Evolutionary conservation across 1,284 basidiomycete species (phyloP).

Genomic region (Ganoderma leucocontextum): DNA sequence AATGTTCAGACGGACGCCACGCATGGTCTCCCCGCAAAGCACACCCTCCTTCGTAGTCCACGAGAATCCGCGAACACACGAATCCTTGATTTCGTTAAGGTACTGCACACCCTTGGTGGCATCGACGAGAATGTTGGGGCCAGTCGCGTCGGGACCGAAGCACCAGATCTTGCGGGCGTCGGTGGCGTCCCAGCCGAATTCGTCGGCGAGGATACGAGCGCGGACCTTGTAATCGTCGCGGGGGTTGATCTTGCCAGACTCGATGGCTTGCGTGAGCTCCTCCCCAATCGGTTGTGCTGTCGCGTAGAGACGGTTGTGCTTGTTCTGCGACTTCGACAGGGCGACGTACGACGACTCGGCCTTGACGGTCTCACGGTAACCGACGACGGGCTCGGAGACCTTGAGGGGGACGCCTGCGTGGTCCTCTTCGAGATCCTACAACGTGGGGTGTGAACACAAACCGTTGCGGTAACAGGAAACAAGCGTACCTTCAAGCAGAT

Average conservation of each 20-base stretch:
- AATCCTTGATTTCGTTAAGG: slow-evolving; percentile 99
- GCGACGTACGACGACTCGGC: slow-evolving; percentile 96
- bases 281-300: slow-evolving; percentile 95
- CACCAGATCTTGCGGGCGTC: slow-evolving; percentile 99
- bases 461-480: no score
- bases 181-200: slow-evolving; percentile 98
- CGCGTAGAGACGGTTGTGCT: slow-evolving; percentile 98
- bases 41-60: slow-evolving; percentile 99
- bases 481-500: slow-evolving; percentile 92
- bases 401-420: slow-evolving; percentile 99
- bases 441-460: not conserved
- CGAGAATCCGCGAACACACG: slow-evolving; percentile 98
- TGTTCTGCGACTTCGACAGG: slow-evolving; percentile 99
- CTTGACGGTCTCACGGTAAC: slow-evolving; percentile 98
- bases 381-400: slow-evolving; percentile 98
- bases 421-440: slow-evolving; percentile 96
- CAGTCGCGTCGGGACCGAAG: slow-evolving; percentile 98
- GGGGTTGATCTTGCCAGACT: slow-evolving; percentile 85
- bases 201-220: slow-evolving; percentile 96
- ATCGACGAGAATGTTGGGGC: slow-evolving; percentile 97
- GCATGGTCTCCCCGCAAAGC: slow-evolving; percentile 97
- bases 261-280: slow-evolving; percentile 94
- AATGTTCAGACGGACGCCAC: slow-evolving; percentile 96
- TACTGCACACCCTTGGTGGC: slow-evolving; percentile 99
- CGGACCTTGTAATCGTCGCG: slow-evolving; percentile 99